Conservation (phyloP, 2,329 filamentous ascomycete species). For the Ceratocystis colombiana region DNA sequence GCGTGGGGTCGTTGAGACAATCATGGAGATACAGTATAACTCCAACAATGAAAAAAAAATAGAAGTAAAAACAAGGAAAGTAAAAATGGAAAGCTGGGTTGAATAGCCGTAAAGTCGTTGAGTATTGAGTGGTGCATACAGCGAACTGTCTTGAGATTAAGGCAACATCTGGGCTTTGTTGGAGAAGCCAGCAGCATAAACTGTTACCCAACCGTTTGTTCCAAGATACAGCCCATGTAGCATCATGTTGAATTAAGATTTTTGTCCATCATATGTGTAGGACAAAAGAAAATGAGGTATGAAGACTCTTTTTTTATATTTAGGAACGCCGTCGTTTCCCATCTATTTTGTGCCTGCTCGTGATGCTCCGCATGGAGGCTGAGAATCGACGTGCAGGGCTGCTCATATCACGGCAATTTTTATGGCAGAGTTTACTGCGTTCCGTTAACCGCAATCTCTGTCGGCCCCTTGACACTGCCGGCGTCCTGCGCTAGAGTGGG, state of each 20-base stretch:
- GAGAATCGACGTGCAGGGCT: not conserved
- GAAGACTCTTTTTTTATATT: conserved; percentile 6
- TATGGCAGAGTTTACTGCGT: conserved; percentile 16
- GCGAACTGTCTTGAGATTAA: conserved; percentile 5
- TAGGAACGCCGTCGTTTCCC: not conserved
- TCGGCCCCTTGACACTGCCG: not conserved
- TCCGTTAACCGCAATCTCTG: conserved; percentile 23
- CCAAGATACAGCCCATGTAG: not conserved
- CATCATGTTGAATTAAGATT: conserved; percentile 24
- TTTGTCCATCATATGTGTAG: conserved; percentile 12
- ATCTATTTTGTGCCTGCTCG: not conserved
- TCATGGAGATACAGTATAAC: conserved; percentile 9
- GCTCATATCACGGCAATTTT: not conserved
- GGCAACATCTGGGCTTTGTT: conserved; percentile 18
- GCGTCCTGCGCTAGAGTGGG: conserved; percentile 22
- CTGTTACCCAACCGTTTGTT: not conserved
- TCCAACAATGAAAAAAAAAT: conserved; percentile 4
- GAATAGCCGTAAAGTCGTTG: conserved; percentile 26
- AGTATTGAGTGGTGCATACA: conserved; percentile 18
- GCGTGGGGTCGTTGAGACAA: conserved; percentile 21
- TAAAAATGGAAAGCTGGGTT: conserved; percentile 24
- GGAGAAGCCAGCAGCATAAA: conserved; percentile 21
- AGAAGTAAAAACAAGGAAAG: conserved; percentile 2
- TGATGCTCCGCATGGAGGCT: not conserved
- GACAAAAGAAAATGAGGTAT: not conserved